Evolutionary conservation across 495 filamentous ascomycete species (phyloP), one percentile per base, ranked within the genome.

Genomic region (Xylaria intraflava): DNA sequence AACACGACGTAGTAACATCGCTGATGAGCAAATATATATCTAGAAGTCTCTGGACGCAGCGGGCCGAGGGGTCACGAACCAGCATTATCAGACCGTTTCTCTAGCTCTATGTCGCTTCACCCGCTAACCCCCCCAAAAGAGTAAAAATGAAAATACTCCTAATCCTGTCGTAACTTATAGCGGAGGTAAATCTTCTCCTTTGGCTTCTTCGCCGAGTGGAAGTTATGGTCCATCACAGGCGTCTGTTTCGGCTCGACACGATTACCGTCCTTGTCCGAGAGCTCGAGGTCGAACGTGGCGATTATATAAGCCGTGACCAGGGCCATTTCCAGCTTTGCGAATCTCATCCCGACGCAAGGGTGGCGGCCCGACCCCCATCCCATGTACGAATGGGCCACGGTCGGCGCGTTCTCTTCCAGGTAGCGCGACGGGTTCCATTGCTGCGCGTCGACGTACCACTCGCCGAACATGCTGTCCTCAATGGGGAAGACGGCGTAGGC

Each of bases 251-350:
- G 44, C 19, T 45, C 29, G 12, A 47, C 33, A 5, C 42, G 44
- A 16, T 62, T 60, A 6, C 62, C 62, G 50, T 50, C 44, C 26
- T 38, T 46, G 46, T 68, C 60, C 6, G 49, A 31, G n/a, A 65
- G 44, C 36, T 62, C 56, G 46, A 60, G 65, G 53, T 67, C 65
- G 49, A 64, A 71, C 46, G 55, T 57, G 12, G 66, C 64, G 11
- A 72, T 44, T 52, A 73, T 72, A 52, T 65, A 66, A 1, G 73
- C 75, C 31, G 65, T 62, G 54, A 74, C 73, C 51, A 77, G 57
- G 47, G 64, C 67, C 49, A 67, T 65, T 55, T 78, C 72, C n/a
- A 78, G 58, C 57, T 77, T 76, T 1, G 75, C 75, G 58, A 75
- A 77, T 49, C 24, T 62, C 69, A 65, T 59, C 56, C 69, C 44